Base-by-base conservation (phyloP, 352 stramenopile genomes). In the Pythium coloratum region DNA sequence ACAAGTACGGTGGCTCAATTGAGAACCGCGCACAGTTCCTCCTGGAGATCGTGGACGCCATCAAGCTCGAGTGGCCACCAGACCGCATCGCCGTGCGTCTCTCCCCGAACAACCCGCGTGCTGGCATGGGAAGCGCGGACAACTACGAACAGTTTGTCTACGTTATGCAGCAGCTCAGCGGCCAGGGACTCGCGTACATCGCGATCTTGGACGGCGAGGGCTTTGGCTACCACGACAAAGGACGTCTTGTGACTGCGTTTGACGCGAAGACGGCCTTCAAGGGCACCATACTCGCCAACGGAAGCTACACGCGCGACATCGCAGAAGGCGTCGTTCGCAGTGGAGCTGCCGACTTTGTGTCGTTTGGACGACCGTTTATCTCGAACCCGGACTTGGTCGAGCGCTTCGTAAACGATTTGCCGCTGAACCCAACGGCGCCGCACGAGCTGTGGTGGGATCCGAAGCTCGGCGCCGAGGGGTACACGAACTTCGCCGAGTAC, bases 1-100 rank as follows among this genome's bases (percentile, higher is more conserved):
- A 94, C 72, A 49, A 78, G 54, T 95, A 95, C 55, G 88, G 86
- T 28, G 86, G 86, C 47, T 80, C 56, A 30, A 62, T 84, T 24
- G 84, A 92, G 55, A 93, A 91, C 62, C 78, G 84, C 24, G 60
- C 67, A 33, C 70, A 73, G n/a, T 75, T 94, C n/a, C 66, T 91
- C 30, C 62, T 73, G 12, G 75, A 90, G 67, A 58, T 84, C 61
- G 18, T 92, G 67, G 67, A 86, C 66, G 70, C 68, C 0, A n/a
- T 84, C 38, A 51, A 60, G 26, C 36, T 26, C 24, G 46, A 47
- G 55, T 55, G 34, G 26, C 38, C 58, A 20, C 36, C 64, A n/a
- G 34, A 56, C 26, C 62, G 49, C 56, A 62, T 73, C 53, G 61
- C 46, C 9, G 57, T 68, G 24, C 61, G 51, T 8, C 24, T 70